Base-by-base conservation (phyloP, 179 eudicot genomes). In the Pouteria campechiana region DNA sequence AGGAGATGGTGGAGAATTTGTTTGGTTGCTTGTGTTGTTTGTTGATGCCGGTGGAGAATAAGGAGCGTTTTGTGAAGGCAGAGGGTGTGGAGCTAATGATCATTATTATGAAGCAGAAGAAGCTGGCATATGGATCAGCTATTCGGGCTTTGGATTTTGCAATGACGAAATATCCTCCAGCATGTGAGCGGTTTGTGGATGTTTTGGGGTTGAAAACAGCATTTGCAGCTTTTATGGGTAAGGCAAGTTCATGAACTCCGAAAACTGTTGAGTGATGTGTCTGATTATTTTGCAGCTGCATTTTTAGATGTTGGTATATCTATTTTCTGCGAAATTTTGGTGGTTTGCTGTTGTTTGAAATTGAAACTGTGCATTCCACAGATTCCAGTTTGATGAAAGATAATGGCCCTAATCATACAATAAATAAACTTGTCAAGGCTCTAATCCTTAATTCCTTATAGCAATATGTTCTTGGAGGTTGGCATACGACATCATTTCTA, bases 191-290 rank as follows among this genome's bases (percentile, higher is more conserved):
- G 50, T 90, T 90, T 60, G 90, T 90, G 53, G 98, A 90, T 71
- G 94, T 90, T 60, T 68, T 90, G 78, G 98, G 98, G 34, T 73
- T 90, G 67, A 90, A 86, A 67, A 87, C 98, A 27, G 98, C 94
- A 0, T 86, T 90, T 56, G 82, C 93, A 22, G 96, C 98, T 69
- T 90, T 86, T 62, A 90, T 90, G 98, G 98, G 98, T 86, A 90
- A 90, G 98, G 98, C 96, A 90, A 90, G 98, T 90, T 45, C 58
- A 23, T 1, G 28, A 45, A 38, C 48, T 69, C 61, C 50, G n/a
- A n/a, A n/a, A n/a, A 36, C 30, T 57, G 41, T 42, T 47, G 3
- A n/a, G n/a, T n/a, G n/a, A n/a, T n/a, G n/a, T n/a, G n/a, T n/a
- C n/a, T n/a, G n/a, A n/a, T n/a, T n/a, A n/a, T n/a, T n/a, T n/a